Evolutionary conservation across 2,329 filamentous ascomycete species (phyloP).

Genomic region (Botryotinia calthae): DNA sequence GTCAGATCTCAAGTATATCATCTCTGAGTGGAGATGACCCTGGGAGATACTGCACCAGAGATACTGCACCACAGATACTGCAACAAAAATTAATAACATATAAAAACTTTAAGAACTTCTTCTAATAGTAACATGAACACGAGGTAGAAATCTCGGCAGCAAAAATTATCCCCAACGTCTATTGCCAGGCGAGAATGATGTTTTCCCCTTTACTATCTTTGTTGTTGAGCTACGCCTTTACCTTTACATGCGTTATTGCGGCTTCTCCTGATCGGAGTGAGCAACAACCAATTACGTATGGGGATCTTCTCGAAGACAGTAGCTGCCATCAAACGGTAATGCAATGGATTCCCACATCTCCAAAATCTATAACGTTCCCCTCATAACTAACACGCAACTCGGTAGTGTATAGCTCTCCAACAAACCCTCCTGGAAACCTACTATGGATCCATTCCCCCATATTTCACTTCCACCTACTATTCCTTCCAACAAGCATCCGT

Average conservation of each 20-base stretch:
- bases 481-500: not conserved
- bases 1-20: not conserved
- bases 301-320: not conserved
- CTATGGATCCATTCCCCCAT: not conserved
- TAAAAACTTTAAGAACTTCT: not conserved
- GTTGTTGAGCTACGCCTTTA: not conserved
- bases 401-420: not conserved
- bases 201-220: not conserved
- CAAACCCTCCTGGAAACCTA: not conserved
- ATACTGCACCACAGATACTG: too few species aligned
- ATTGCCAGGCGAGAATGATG: not conserved
- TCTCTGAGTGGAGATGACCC: not conserved
- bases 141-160: not conserved
- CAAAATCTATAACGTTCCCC: not conserved
- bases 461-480: not conserved
- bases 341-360: not conserved
- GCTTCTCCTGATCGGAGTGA: not conserved
- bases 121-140: not conserved
- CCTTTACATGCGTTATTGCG: not conserved
- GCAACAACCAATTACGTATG: not conserved
- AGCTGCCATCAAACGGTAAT: not conserved
- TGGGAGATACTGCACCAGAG: too few species aligned
- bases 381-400: not conserved
- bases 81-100: not conserved
- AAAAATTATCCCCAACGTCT: not conserved